Evolutionary conservation across 345 rosid species (phyloP), one percentile per base, ranked within the genome.

Genomic region (Syzygium jambos): DNA sequence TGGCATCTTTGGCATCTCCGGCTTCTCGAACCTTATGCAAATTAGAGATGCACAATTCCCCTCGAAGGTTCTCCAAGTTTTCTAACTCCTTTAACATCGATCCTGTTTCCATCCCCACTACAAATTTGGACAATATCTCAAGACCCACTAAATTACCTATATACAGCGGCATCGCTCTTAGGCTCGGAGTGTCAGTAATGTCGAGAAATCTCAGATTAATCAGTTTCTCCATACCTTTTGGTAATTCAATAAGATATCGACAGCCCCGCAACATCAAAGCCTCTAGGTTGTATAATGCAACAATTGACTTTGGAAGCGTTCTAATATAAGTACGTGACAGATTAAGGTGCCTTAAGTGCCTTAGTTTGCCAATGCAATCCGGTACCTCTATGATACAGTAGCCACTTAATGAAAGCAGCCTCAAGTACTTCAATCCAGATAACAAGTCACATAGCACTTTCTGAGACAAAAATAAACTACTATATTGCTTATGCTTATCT

Each of bases 391-490:
- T 30, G 0, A 86, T 88, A 1, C 2, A 0, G 15, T 43, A 61
- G 9, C 27, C 10, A 34, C 80, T 11, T 29, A 87, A 11, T 6
- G 88, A 82, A 11, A 87, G 1, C 21, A 61, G 56, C 85, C 86
- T 87, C 51, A 87, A 56, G 6, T 5, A 9, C 4, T 55, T 56
- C n/a, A 22, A 23, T 6, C 22, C 2, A 4, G 2, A n/a, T 27
- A 87, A 27, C 55, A 87, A 54, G 25, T 82, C 56, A 1, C 56
- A 1, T 11, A 87, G 0, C 22, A 78, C 77, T 12, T 78, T 22
- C 3, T 17, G 0, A 3, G 88, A 51, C 14, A 82, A 27, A 12
- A 3, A 5, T 0, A 15, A 19, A 0, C 1, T 25, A 27, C 0
- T 0, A 23, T 21, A 1, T 5, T n/a, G 12, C 34, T 25, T 14